Base-by-base conservation (phyloP, 306 rosid genomes). In the Prunus padus region DNA sequence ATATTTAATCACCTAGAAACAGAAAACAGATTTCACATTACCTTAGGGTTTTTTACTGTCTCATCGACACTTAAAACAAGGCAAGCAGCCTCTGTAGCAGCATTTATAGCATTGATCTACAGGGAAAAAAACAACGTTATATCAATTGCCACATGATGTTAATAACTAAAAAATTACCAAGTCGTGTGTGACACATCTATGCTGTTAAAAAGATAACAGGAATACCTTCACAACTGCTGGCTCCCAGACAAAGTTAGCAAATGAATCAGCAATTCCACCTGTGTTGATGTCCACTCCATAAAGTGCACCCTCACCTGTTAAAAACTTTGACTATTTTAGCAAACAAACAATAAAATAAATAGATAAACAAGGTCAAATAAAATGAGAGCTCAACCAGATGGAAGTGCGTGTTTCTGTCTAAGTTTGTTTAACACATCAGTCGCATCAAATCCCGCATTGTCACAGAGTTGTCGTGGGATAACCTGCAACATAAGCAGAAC, bases 1-100 rank as follows among this genome's bases (percentile, higher is more conserved):
- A 45, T 11, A 33, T 31, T 1, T n/a, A 57, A 37, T 37, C 42
- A 37, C 42, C 42, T 55, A 54, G 5, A 30, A 6, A 26, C 23
- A 33, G 62, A 25, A 76, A 61, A 26, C 6, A 70, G 46, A 47
- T 7, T n/a, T 37, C 15, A 33, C 30, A 22, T 62, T 81, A 92
- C 99, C 98, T 96, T 96, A 15, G 99, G 99, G 73, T 96, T 96
- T 85, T 90, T 92, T 40, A 96, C 88, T 1, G 99, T 96, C 88
- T 96, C 99, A 47, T 96, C 99, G 37, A 96, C 98, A 44, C 99
- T 96, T 73, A 96, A 74, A 76, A 96, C 74, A 56, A 96, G 97
- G 81, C 99, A 96, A 65, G 99, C 96, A 42, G 99, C 99, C 79
- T 96, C 99, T 0, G 99, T 96, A 54, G 99, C 99, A 69, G 99